Evolutionary conservation across 371 early-diverging fungal species (phyloP), one percentile per base, ranked within the genome.

Genomic region (Capillidium rhysosporum): DNA sequence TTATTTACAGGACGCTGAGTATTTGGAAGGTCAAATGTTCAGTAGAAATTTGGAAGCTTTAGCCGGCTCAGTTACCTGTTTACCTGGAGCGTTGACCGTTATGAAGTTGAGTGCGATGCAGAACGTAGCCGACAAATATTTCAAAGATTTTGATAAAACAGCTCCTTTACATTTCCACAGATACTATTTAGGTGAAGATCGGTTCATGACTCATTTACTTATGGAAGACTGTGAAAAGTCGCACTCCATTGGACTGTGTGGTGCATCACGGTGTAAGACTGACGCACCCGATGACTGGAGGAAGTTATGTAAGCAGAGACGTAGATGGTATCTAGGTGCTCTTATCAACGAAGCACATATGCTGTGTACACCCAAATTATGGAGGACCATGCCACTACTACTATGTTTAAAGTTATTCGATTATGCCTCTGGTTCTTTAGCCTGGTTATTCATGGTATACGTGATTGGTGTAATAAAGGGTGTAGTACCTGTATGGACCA

Each of bases 171-270:
- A 51, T 28, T 51, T 51, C 38, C 51, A 51, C 20, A 20, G 51
- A 9, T 51, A 31, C 38, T 51, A 51, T 38, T 38, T 87, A 31
- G 88, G 85, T 49, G 86, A 87, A 66, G 88, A 87, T 61, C 78
- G 88, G 21, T 94, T 87, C 60, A 65, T 95, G 63, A 98, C 99
- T 0, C 98, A 99, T 0, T 21, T 51, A 14, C 71, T 99, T 18
- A 86, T 99, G 74, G 76, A 99, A 60, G 97, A 97, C 67, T 82
- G 93, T 61, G 98, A 98, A 69, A 95, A 97, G 29, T 82, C 87
- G 66, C 81, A 86, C 71, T 94, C 94, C 67, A 87, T 89, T 67
- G 87, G 86, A 48, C 98, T 99, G 66, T 84, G 89, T 1, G 77
- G 93, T 0, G 81, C 87, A 48, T 99, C 99, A 8, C 74, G 82